phyloP scores from a whole-genome alignment of 2,329 filamentous ascomycete species.

The Gnomoniopsis smithogilvyi region DNA sequence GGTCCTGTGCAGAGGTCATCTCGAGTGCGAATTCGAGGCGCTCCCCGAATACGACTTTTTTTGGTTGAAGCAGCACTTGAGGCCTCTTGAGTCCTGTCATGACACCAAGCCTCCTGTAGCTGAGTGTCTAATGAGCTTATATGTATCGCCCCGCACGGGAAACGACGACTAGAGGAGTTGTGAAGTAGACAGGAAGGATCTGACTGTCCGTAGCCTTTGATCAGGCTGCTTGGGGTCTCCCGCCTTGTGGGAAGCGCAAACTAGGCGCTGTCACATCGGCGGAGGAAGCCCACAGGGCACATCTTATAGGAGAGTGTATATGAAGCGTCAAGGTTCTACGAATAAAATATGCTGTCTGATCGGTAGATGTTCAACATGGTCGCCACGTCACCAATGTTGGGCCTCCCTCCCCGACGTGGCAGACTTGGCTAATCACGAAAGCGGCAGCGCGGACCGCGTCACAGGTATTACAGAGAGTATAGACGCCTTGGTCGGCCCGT shows the following conservation, averaged over 20 bases:
- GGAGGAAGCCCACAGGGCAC: background rate
- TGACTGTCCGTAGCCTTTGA: background rate
- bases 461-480: background rate
- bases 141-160: background rate
- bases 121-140: background rate
- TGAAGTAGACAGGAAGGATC: background rate
- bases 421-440: background rate
- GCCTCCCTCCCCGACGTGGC: background rate
- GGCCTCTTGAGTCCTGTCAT: background rate
- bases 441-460: background rate
- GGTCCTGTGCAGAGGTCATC: background rate
- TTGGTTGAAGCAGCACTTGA: background rate
- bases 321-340: background rate
- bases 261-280: background rate
- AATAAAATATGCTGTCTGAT: background rate
- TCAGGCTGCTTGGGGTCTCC: background rate
- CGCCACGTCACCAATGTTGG: background rate
- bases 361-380: background rate
- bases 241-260: background rate
- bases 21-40: background rate
- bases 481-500: background rate
- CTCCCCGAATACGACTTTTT: background rate
- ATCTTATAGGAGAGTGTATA: background rate
- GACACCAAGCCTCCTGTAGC: background rate
- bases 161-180: background rate